Evolutionary conservation across 2,329 filamentous ascomycete genomes (phyloP), one percentile per base, ranked within the genome.

Genomic region (Ophiostoma tasmaniense): DNA sequence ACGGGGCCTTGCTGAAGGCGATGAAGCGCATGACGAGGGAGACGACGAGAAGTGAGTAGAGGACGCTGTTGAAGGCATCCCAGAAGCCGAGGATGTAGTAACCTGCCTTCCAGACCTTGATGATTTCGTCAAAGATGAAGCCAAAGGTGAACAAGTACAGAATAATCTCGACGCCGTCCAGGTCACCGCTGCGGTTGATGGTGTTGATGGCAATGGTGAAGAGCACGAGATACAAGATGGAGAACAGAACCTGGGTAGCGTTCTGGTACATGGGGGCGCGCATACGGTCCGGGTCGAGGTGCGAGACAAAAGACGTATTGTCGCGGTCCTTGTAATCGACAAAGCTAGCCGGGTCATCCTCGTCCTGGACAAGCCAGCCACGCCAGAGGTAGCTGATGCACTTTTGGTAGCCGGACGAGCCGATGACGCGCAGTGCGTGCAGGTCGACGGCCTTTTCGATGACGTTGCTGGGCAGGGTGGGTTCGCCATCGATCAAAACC

Each of bases 351-450:
- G 94, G 90, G 74, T 98, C 93, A 66, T 93, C 85, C 74, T 97
- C 93, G 73, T 97, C 92, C 77, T 99, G 95, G n/a, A 97, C 89
- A 10, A 98, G 83, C 95, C 95, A 99, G 28, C 95, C 95, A 71
- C 88, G 87, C 95, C 95, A 99, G 10, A 99, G 87, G 76, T 96
- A 92, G 71, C 85, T 87, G 75, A 98, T 92, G 76, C 94, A 98
- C 80, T 96, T 97, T 73, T 98, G 95, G 78, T 98, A 99, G 33
- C 95, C 94, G 0, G 92, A 93, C 0, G 91, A 94, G 2, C 92
- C 92, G 71, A 98, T 98, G 65, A 99, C 88, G 17, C 86, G 84
- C 64, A 98, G 82, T 0, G 94, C 92, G 77, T 99, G 95, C 33
- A 98, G 80, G 75, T 99, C 95, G 45, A 98, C 93, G 0, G 95